Evolutionary conservation across 257 asterid species (phyloP), one percentile per base, ranked within the genome.

Genomic region (Nyctanthes arbortristis): DNA sequence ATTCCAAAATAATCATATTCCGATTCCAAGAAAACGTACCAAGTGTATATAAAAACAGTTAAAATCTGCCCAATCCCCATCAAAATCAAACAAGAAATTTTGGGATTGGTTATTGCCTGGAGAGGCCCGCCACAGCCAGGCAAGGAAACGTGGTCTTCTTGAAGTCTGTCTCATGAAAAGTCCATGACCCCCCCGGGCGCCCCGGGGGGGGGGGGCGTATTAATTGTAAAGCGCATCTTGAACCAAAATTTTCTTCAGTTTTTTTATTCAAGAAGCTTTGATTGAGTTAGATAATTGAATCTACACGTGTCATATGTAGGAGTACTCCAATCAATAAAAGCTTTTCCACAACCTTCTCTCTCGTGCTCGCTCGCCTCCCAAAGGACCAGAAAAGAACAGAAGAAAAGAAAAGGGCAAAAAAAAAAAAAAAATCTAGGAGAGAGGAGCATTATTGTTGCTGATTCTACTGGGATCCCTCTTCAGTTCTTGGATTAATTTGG

Each of bases 261-360:
- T 69, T 67, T 59, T 57, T 63, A 67, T 61, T 61, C 47, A 54
- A n/a, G 12, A 54, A 31, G 84, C 88, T 84, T 88, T 86, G 88
- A 92, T 86, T 87, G 92, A 80, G 85, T 84, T 80, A 63, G 96
- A 92, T 88, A 82, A 88, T 79, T 83, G 89, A 82, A 73, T 81
- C 81, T 78, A 87, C 90, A 88, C 96, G 98, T 90, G 97, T 85
- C 98, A 66, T 35, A 65, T 49, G 61, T 47, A 60, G 76, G 72
- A 67, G 81, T 65, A 30, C 47, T 66, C 54, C 82, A 56, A 63
- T 68, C 70, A 67, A 70, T 61, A 73, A 84, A 78, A 76, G 73
- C 84, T 71, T 87, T 81, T 78, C 78, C 75, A 54, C 76, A 70
- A 64, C 10, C 75, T 3, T 34, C 76, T 24, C 37, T 66, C 29